Evolutionary conservation across 805 yeast species (phyloP).

Genomic region (Cyberlindnera misumaiensis): DNA sequence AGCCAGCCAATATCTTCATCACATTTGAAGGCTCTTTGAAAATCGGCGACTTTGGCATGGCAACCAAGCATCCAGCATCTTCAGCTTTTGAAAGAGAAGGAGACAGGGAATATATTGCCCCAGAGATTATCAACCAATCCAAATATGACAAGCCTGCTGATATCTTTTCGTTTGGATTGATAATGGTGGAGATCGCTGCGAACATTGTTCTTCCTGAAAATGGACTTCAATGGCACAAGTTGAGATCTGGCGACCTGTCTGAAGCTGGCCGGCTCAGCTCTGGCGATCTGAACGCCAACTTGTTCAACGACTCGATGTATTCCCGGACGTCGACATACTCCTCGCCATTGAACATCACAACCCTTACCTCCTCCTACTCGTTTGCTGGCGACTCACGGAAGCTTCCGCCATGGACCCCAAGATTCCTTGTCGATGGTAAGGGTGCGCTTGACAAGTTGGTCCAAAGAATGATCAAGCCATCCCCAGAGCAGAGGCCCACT

Average conservation of each 20-base stretch:
- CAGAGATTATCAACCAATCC: slow-evolving; percentile 81
- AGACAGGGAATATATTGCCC: slow-evolving; percentile 95
- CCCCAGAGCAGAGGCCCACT: slow-evolving; percentile 74
- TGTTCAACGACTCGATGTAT: slow-evolving; percentile 18
- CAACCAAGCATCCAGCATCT: slow-evolving; percentile 71
- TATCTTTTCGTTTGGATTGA: slow-evolving; percentile 87
- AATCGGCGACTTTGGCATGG: slow-evolving; percentile 96
- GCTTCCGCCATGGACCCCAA: slow-evolving; percentile 84
- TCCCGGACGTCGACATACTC: slow-evolving; percentile 21
- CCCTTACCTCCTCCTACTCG: slow-evolving; percentile 23
- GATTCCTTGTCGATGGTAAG: slow-evolving; percentile 66
- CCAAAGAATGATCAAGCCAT: slow-evolving; percentile 83
- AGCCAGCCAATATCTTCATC: slow-evolving; percentile 91
- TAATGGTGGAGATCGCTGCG: slow-evolving; percentile 93
- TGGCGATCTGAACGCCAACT: slow-evolving; percentile 44
- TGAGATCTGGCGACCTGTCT: slow-evolving; percentile 89
- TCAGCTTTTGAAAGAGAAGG: slow-evolving; percentile 83
- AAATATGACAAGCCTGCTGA: slow-evolving; percentile 89
- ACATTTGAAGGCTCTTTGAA: slow-evolving; percentile 92
- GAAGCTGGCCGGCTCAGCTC: slow-evolving; percentile 88
- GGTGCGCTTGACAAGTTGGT: slow-evolving; percentile 74
- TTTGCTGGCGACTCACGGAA: slow-evolving; percentile 20
- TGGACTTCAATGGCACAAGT: slow-evolving; percentile 93
- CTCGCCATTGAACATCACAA: slow-evolving; percentile 19
- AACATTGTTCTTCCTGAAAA: slow-evolving; percentile 92